Percentiles rank a stretch among this genome's conserved stretches.
These are phyloP conservation scores for Magnusiomyces tetraspermus DNA, from an alignment of 1,139 yeast genomes.

Conservation along the genomic window DNA sequence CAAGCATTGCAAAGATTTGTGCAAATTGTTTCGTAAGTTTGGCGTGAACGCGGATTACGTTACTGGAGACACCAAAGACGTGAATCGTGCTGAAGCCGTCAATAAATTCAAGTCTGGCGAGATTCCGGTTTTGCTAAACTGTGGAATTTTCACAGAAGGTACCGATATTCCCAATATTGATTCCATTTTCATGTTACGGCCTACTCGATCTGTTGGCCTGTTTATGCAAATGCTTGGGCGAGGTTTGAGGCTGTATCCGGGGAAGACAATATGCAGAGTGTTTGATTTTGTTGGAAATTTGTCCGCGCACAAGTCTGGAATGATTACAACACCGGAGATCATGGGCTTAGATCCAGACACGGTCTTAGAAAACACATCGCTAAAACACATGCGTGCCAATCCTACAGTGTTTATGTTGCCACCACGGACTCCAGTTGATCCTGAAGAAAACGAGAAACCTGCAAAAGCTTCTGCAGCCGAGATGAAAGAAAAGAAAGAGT, in stretches of 20 bases:
- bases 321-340: constrained; percentile 54
- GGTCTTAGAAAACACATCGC: constrained; percentile 6
- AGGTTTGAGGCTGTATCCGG: constrained; percentile 58
- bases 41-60: constrained; percentile 71
- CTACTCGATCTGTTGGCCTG: constrained; percentile 65
- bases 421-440: neutral
- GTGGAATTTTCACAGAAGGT: constrained; percentile 90
- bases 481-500: neutral
- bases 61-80: constrained; percentile 52
- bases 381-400: neutral
- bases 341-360: constrained; percentile 39
- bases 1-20: constrained; percentile 51
- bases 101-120: constrained; percentile 52
- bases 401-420: neutral
- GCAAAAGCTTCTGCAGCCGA: neutral
- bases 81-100: constrained; percentile 45
- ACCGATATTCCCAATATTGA: constrained; percentile 91
- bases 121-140: constrained; percentile 70
- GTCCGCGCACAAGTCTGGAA: constrained; percentile 39
- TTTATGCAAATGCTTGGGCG: constrained; percentile 87
- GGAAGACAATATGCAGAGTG: constrained; percentile 60
- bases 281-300: constrained; percentile 63
- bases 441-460: neutral
- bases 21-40: constrained; percentile 43
- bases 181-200: constrained; percentile 67